phyloP scores from a whole-genome alignment of 371 early-diverging fungal species.

The Mucor irregularis region DNA sequence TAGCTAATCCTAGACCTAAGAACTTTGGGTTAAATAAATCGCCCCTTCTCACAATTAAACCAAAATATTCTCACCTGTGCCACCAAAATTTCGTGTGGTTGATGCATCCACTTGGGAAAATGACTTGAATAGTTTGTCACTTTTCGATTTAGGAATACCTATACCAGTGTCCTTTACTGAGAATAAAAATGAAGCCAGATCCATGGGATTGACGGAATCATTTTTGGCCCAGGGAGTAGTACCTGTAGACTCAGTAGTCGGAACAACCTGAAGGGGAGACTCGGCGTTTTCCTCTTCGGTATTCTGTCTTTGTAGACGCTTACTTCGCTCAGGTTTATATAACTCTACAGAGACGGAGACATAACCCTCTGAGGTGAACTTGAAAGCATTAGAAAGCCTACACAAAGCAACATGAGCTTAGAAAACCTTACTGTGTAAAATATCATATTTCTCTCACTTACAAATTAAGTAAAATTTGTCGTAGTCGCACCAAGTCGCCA shows the following conservation, averaged over 20 bases:
- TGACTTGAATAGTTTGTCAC: conserved; percentile 54
- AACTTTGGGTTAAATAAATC: not conserved
- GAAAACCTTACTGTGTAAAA: too few relatives aligned
- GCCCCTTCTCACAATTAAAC: conserved; percentile 4
- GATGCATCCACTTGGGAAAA: conserved; percentile 63
- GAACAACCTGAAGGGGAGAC: not conserved
- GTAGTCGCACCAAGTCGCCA: conserved; percentile 40
- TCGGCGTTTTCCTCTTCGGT: too few relatives aligned
- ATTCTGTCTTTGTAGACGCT: too few relatives aligned
- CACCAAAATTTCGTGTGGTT: conserved; percentile 54
- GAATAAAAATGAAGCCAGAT: conserved; percentile 20
- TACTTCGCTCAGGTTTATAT: not conserved
- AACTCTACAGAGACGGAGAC: conserved; percentile 18
- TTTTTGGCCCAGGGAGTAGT: not conserved
- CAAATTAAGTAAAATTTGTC: conserved; percentile 43
- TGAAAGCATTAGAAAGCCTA: conserved; percentile 59
- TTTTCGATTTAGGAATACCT: conserved; percentile 57
- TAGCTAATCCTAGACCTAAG: conserved; percentile 32
- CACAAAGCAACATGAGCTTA: too few relatives aligned
- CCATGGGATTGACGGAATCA: not conserved
- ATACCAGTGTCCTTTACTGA: conserved; percentile 65
- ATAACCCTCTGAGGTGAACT: conserved; percentile 59
- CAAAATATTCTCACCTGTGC: conserved; percentile 43
- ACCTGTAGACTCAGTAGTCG: not conserved
- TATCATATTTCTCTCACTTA: conserved; percentile 31